phyloP scores from a whole-genome alignment of 164 flowering plant species.

The Annona cherimola region DNA sequence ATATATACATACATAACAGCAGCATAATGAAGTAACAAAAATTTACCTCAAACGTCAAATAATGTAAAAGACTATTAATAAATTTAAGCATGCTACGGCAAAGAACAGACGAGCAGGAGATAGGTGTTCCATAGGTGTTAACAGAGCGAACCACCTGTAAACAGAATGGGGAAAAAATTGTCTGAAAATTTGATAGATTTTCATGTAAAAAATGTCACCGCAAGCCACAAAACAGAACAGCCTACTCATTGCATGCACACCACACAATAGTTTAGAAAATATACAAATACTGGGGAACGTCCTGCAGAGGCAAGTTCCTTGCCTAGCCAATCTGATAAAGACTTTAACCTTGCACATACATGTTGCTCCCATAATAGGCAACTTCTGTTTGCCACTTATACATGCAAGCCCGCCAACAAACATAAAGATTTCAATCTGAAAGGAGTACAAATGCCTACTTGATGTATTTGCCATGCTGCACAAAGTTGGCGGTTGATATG shows the following conservation, averaged over 20 bases:
- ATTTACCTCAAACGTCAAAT: conserved; percentile 86
- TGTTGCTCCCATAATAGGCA: not conserved
- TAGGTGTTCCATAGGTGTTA: conserved; percentile 62
- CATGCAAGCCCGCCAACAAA: not conserved
- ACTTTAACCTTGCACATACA: not conserved
- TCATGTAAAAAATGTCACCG: too few species aligned
- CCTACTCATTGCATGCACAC: not conserved
- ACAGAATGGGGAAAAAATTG: not conserved
- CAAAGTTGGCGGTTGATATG: conserved; percentile 93
- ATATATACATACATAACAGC: not conserved
- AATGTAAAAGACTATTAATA: conserved; percentile 87
- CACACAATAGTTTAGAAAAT: not conserved
- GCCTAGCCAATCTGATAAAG: not conserved
- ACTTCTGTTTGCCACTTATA: not conserved
- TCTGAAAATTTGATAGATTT: too few species aligned
- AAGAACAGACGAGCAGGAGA: conserved; percentile 75
- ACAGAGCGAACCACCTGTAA: conserved; percentile 71
- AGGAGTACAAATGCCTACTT: conserved; percentile 45
- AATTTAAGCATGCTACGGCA: conserved; percentile 93
- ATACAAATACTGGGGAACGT: not conserved
- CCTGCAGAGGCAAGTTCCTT: not conserved
- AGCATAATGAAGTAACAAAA: not conserved
- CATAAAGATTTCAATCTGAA: not conserved
- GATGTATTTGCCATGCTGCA: conserved; percentile 98
- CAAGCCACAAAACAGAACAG: too few species aligned